Conservation (phyloP, 2,329 filamentous ascomycete genomes). For the Lachnum nothofagi region DNA sequence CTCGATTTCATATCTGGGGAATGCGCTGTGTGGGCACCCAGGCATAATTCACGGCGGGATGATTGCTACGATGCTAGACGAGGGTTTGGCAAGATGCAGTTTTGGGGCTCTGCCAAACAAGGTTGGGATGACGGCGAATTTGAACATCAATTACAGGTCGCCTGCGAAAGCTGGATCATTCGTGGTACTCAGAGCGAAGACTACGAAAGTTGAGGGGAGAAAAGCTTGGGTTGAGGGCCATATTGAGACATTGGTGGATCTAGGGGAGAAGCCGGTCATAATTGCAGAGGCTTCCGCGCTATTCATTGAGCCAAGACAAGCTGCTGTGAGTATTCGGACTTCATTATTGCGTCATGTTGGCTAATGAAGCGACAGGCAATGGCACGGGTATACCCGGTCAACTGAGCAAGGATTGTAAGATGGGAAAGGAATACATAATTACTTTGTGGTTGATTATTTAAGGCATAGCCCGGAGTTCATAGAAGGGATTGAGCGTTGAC, state of each 20-base stretch:
- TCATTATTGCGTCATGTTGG: background rate
- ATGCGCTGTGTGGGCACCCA: conserved; percentile 79
- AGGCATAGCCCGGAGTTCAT: too few species aligned
- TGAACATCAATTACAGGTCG: conserved; percentile 76
- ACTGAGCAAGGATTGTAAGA: background rate
- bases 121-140: conserved; percentile 77
- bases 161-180: conserved; percentile 72
- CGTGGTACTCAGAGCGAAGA: conserved; percentile 72
- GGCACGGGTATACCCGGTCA: conserved; percentile 24
- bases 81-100: conserved; percentile 80
- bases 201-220: conserved; percentile 79
- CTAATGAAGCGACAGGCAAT: conserved; percentile 16
- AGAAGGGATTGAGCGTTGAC: too few species aligned
- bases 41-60: conserved; percentile 87
- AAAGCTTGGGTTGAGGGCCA: conserved; percentile 91
- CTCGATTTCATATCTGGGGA: conserved; percentile 70
- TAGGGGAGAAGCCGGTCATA: conserved; percentile 58
- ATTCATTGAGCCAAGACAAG: conserved; percentile 83
- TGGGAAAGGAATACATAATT: too few species aligned
- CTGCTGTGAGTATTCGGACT: conserved; percentile 41
- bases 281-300: conserved; percentile 79
- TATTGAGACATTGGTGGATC: conserved; percentile 69
- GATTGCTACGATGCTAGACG: conserved; percentile 87
- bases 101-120: conserved; percentile 84
- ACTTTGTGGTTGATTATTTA: too few species aligned